A percentile compares a stretch with the other conserved stretches of the same genome.
Conservation (phyloP, 345 rosid species). For the Stellera chamaejasme region DNA sequence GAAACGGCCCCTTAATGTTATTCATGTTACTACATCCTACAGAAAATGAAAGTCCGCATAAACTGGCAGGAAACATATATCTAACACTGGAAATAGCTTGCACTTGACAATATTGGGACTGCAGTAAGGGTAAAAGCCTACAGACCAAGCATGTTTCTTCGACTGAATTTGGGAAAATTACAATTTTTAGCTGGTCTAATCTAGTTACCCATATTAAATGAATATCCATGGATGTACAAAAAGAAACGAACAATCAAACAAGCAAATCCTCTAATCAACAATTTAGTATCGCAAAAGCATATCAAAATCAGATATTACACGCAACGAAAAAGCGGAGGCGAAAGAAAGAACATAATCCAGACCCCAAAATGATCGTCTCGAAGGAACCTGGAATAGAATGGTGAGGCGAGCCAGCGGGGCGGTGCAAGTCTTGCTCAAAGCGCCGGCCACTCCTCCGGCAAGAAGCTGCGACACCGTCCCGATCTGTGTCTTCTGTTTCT, state of each 20-base stretch:
- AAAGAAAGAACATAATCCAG: background rate
- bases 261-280: background rate
- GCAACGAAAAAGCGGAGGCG: background rate
- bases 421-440: conserved; percentile 92
- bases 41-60: too few species aligned
- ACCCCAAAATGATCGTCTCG: background rate
- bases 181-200: too few species aligned
- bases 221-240: background rate
- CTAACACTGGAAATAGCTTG: too few species aligned
- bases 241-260: background rate
- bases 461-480: conserved; percentile 76
- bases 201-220: background rate
- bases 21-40: too few species aligned
- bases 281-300: background rate
- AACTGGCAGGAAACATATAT: too few species aligned
- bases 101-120: too few species aligned
- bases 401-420: conserved; percentile 96
- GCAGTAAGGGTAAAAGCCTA: too few species aligned
- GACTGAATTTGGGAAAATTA: too few species aligned
- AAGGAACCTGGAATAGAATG: conserved; percentile 82
- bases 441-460: conserved; percentile 95
- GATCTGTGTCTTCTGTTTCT: conserved; percentile 48
- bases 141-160: too few species aligned
- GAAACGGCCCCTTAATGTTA: too few species aligned
- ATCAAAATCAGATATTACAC: background rate